phyloP scores from a whole-genome alignment of 495 filamentous ascomycete genomes.

The Staphylotrichum tortipilum region DNA sequence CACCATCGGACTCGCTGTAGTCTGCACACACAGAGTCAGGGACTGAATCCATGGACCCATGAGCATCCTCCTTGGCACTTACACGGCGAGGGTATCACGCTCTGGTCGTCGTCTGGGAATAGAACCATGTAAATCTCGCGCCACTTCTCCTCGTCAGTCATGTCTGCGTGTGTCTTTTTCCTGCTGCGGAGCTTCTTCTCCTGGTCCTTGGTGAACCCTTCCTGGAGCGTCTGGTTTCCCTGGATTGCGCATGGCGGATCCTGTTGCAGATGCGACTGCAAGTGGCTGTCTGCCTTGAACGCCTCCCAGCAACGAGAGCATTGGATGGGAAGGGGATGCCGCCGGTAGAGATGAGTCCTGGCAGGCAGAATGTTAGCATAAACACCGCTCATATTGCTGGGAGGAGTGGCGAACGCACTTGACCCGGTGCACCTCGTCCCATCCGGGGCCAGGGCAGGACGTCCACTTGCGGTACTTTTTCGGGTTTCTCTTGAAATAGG shows the following conservation, averaged over 20 bases:
- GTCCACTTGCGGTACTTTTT: slow-evolving; percentile 27
- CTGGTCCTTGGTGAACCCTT: slow-evolving; percentile 25
- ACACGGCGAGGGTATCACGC: slow-evolving; percentile 33
- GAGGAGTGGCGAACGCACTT: slow-evolving; percentile 14
- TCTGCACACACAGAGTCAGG: slow-evolving; percentile 15
- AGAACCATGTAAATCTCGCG: slow-evolving; percentile 35
- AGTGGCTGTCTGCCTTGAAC: slow-evolving; percentile 15
- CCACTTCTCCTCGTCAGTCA: slow-evolving; percentile 39
- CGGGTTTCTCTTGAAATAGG: slow-evolving; percentile 26
- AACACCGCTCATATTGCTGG: no score
- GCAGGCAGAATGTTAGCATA: neutral
- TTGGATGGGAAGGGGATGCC: slow-evolving; percentile 21
- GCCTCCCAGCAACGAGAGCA: slow-evolving; percentile 24
- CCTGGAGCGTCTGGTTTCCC: slow-evolving; percentile 11
- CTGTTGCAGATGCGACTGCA: slow-evolving; percentile 18
- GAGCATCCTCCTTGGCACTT: no score
- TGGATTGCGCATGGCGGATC: slow-evolving; percentile 19
- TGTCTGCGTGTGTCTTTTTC: slow-evolving; percentile 30
- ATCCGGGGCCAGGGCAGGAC: slow-evolving; percentile 26
- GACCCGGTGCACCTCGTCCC: slow-evolving; percentile 28
- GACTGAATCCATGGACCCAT: no score
- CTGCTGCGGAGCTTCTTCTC: slow-evolving; percentile 30
- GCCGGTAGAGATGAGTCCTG: slow-evolving; percentile 26
- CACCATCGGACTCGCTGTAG: slow-evolving; percentile 20
- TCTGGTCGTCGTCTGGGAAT: slow-evolving; percentile 31